Base-by-base conservation (phyloP, 1,139 yeast species). In the Ogataea hybrid region DNA sequence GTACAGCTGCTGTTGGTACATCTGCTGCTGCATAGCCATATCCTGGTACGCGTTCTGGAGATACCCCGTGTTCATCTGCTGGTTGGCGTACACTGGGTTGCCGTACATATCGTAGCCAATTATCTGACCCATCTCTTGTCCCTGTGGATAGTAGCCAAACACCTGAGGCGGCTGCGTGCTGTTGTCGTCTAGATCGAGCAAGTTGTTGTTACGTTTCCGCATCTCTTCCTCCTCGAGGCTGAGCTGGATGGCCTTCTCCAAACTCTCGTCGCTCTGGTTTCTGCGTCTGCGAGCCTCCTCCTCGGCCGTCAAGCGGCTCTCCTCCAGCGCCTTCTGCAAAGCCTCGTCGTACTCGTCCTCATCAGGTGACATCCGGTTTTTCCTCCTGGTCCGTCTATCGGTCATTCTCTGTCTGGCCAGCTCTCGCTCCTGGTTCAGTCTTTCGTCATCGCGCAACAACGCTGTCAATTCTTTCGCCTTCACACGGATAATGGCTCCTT, bases 391-490 rank as follows among this genome's bases (percentile, higher is more conserved):
- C 35, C 55, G 42, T 44, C 56, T 47, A 17, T 64, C 65, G 22
- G 63, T 57, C 37, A 67, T 60, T 42, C 65, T 58, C 56, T 30
- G 64, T 57, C 49, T 63, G 35, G 73, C 81, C 59, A 65, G 67
- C 27, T 64, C 71, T 51, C 98, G 74, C 63, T 87, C 97, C 47
- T 77, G 78, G 38, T 77, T 71, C 54, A 92, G 74, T 55, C 96
- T 73, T 56, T 89, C 97, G 51, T 87, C 95, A 60, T 92, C 96
- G 55, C 77, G 73, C 57, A 92, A 68, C 47, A 92, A 67, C 15
- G 84, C 67, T 0, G 95, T 90, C 64, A 92, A 71, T 56, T 88
- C 97, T 62, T 85, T 87, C 10, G 98, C 97, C 65, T 90, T 88
- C 35, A 87, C 89, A 49, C 99, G 75, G 50, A 92, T 79, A 43